These are phyloP conservation scores for Thuja plicata DNA, from an alignment of 83 land plant species.

Conservation along the genomic window DNA sequence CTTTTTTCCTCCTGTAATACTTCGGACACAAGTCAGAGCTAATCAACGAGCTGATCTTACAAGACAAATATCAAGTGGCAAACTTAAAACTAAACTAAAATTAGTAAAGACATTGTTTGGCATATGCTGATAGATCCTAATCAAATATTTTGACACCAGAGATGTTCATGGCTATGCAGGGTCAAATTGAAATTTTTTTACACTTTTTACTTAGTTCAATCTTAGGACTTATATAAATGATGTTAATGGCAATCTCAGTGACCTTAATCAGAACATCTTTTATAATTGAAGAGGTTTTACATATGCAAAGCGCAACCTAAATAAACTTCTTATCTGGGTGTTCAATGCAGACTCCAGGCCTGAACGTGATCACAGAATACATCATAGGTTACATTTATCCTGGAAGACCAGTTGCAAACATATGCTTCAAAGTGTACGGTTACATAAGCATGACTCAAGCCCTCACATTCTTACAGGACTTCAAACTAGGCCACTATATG, in stretches of 20 bases:
- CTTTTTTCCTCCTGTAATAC: neutral
- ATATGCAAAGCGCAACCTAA: neutral
- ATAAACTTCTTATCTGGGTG: neutral
- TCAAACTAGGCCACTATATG: conserved; percentile 59
- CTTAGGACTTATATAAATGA: neutral
- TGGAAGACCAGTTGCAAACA: conserved; percentile 50
- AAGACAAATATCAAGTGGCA: neutral
- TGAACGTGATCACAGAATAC: conserved; percentile 58
- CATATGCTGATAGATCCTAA: neutral
- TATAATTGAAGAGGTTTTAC: neutral
- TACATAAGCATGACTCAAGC: conserved; percentile 62
- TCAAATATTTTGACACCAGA: neutral
- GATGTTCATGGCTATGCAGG: neutral
- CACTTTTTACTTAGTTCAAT: neutral
- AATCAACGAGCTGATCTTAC: neutral
- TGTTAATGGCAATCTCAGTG: neutral
- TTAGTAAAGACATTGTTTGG: neutral
- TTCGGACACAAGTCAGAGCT: neutral
- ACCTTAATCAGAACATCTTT: neutral
- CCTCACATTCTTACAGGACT: conserved; percentile 43
- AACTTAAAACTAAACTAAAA: too few relatives aligned
- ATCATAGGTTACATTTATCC: conserved; percentile 49
- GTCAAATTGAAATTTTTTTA: neutral
- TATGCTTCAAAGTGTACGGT: conserved; percentile 54
- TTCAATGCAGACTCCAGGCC: conserved; percentile 47